phyloP scores from a whole-genome alignment of 805 yeast genomes.

The Kockiozyma suomiensis region DNA sequence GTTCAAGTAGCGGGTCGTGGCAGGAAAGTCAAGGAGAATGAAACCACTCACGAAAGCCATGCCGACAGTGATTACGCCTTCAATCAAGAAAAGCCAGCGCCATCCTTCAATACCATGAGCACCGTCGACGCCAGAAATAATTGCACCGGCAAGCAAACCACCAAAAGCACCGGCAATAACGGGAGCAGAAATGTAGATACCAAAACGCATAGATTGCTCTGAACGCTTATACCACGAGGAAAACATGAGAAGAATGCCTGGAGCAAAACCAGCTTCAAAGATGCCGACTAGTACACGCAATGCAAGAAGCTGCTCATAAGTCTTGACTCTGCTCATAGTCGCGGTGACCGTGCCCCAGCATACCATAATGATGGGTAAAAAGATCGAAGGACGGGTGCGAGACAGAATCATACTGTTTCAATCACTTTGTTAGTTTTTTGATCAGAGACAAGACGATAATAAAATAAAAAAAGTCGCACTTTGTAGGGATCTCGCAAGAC shows the following conservation, averaged over 20 bases:
- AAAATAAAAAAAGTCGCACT: slow-evolving; percentile 40
- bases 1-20: slow-evolving; percentile 10
- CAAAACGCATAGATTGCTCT: slow-evolving; percentile 63
- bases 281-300: slow-evolving; percentile 47
- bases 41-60: slow-evolving; percentile 7
- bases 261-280: slow-evolving; percentile 54
- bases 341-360: slow-evolving; percentile 62
- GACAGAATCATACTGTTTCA: slow-evolving; percentile 10
- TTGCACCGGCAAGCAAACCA: slow-evolving; percentile 64
- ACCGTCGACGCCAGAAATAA: slow-evolving; percentile 53
- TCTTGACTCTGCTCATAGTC: slow-evolving; percentile 50
- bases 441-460: slow-evolving; percentile 43
- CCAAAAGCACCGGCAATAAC: slow-evolving; percentile 63
- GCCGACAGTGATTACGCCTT: slow-evolving; percentile 21
- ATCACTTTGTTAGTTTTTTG: slow-evolving; percentile 17
- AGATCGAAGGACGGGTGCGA: slow-evolving; percentile 34
- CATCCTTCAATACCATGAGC: slow-evolving; percentile 60
- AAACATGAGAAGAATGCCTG: slow-evolving; percentile 44
- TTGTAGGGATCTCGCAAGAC: slow-evolving; percentile 47
- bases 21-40: slow-evolving; percentile 22
- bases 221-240: slow-evolving; percentile 55
- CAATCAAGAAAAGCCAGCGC: slow-evolving; percentile 63
- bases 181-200: slow-evolving; percentile 62
- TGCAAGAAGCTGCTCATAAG: slow-evolving; percentile 41
- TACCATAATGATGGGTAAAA: slow-evolving; percentile 42